Evolutionary conservation across 2,329 filamentous ascomycete species (phyloP), one percentile per base, ranked within the genome.

Genomic region (Rhynchosporium secalis): DNA sequence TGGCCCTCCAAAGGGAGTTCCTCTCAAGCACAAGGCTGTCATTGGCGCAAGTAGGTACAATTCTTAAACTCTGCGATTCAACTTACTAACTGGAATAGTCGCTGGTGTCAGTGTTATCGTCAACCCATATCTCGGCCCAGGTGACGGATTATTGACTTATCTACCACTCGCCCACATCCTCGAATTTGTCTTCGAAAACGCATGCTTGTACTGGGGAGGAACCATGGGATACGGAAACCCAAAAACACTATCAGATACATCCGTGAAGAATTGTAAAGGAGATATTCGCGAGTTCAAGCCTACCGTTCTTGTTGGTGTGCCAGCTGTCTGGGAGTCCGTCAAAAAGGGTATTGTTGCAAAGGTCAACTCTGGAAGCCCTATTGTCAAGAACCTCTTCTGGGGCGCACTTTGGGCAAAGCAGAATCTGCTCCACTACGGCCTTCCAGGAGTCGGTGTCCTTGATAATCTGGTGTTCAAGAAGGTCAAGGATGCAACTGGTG

Each of bases 301-400:
- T 0, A 96, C 92, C 1, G 84, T 97, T 73, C 84, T 99, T 74
- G 90, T 97, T 45, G 95, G 95, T 75, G 95, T 99, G 3, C 95
- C 95, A 1, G 93, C 96, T 62, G 89, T 99, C 38, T 99, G 94
- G 93, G 95, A 99, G 78, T 93, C 91, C 1, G 89, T 99, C 72
- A 94, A 92, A 81, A 99, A 99, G 81, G 95, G 95, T 60, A 90
- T 99, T 71, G 80, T 94, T 67, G 76, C 69, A 20, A 72, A 74
- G 76, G 87, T 98, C 64, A 88, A 90, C 73, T 79, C 83, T 62
- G 84, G 89, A 65, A 87, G 87, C 71, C 76, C 83, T n/a, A 62
- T 98, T 47, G 83, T 88, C 62, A 87, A 82, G 77, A 87, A 88
- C 71, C 78, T 98, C 65, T 99, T 99, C 82, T 88, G 85, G 85